phyloP scores from a whole-genome alignment of 2,329 filamentous ascomycete species.

The Colletotrichum viniferum region DNA sequence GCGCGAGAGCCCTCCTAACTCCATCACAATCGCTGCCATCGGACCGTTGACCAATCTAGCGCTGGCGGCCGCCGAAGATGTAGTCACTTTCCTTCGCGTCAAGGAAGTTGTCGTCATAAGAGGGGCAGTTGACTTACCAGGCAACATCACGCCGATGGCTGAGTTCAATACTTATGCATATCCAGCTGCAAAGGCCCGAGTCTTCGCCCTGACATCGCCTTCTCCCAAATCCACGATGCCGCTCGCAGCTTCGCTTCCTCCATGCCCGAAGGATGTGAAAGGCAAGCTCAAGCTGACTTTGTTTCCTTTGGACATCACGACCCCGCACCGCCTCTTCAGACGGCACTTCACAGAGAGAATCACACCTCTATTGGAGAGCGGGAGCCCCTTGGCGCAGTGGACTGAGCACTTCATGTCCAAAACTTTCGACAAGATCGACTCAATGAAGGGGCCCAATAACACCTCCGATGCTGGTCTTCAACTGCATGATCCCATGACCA shows the following conservation, averaged over 20 bases:
- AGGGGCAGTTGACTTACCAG: conserved; percentile 77
- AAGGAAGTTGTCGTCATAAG: conserved; percentile 98
- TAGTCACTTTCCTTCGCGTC: conserved; percentile 84
- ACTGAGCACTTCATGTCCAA: conserved; percentile 71
- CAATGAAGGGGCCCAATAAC: conserved; percentile 55
- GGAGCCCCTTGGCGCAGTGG: conserved; percentile 78
- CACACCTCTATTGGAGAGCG: conserved; percentile 57
- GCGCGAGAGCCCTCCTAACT: conserved; percentile 79
- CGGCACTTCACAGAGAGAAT: conserved; percentile 62
- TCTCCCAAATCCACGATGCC: conserved; percentile 83
- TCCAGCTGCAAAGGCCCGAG: conserved; percentile 74
- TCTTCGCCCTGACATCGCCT: conserved; percentile 78
- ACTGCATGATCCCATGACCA: conserved; percentile 77
- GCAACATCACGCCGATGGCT: conserved; percentile 84
- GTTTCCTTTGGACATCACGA: conserved; percentile 82
- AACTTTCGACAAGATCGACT: conserved; percentile 71
- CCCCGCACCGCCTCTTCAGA: conserved; percentile 67
- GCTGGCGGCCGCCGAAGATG: conserved; percentile 84
- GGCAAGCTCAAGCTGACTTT: conserved; percentile 69
- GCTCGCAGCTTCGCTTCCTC: conserved; percentile 58
- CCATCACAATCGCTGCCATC: conserved; percentile 85
- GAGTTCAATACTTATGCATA: conserved; percentile 98
- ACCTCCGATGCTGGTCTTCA: conserved; percentile 64
- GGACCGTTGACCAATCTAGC: conserved; percentile 95
- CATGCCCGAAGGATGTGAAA: conserved; percentile 69